Evolutionary conservation across 257 asterid species (phyloP).

Genomic region (Solanum boliviense): DNA sequence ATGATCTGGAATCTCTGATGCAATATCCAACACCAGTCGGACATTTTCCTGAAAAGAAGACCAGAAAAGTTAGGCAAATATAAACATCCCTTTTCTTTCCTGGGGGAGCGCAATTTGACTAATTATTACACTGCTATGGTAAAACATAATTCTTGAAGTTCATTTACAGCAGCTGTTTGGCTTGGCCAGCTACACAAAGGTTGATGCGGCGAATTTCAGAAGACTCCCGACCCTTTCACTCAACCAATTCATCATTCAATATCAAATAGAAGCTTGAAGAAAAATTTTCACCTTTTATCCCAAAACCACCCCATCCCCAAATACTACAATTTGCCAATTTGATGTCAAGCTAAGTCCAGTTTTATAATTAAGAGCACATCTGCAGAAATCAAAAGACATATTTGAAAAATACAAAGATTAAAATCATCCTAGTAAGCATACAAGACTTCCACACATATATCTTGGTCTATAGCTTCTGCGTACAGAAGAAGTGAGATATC

Average conservation of each 20-base stretch:
- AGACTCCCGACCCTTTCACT: neutral
- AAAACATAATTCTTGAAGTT: neutral
- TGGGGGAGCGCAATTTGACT: neutral
- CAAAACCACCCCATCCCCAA: neutral
- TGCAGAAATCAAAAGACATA: neutral
- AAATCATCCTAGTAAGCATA: neutral
- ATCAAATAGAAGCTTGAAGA: neutral
- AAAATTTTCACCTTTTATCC: neutral
- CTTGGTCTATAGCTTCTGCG: neutral
- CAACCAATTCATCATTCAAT: neutral
- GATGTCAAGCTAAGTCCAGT: neutral
- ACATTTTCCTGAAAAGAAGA: conserved; percentile 61
- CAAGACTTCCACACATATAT: neutral
- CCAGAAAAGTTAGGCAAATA: conserved; percentile 5
- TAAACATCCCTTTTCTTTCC: neutral
- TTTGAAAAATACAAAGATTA: neutral
- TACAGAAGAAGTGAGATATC: neutral
- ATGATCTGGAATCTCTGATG: conserved; percentile 59
- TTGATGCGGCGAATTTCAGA: neutral
- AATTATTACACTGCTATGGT: neutral
- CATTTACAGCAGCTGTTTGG: neutral
- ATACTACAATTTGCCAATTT: neutral
- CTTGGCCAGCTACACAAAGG: neutral
- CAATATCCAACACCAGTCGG: conserved; percentile 54
- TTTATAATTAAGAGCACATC: neutral